Conservation (phyloP, 2,329 filamentous ascomycete species). For the Periconia macrospinosa region DNA sequence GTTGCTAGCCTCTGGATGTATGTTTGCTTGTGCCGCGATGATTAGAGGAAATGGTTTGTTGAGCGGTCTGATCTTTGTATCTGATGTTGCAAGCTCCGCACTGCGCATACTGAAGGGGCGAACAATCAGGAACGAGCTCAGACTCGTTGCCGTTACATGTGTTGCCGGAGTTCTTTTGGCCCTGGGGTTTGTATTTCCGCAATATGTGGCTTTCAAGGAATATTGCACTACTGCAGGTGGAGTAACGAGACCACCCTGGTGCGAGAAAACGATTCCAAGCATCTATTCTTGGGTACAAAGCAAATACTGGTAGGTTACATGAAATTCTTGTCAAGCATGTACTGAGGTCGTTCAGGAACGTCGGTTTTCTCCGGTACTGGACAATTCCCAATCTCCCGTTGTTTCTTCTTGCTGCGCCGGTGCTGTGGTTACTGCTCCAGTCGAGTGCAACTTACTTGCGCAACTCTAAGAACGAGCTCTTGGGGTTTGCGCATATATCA, state of each 20-base stretch:
- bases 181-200: slow-evolving; percentile 70
- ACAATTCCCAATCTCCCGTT: slow-evolving; percentile 81
- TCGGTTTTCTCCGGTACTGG: slow-evolving; percentile 90
- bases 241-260: slow-evolving; percentile 67
- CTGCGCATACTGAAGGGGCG: slow-evolving; percentile 39
- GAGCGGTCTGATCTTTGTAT: slow-evolving; percentile 75
- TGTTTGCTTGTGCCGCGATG: slow-evolving; percentile 72
- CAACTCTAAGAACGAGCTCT: slow-evolving; percentile 45
- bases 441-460: slow-evolving; percentile 55
- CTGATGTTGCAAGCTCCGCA: slow-evolving; percentile 42
- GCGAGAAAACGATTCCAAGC: slow-evolving; percentile 70
- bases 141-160: slow-evolving; percentile 61
- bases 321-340: neutral
- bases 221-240: slow-evolving; percentile 51
- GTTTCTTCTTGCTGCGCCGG: slow-evolving; percentile 80
- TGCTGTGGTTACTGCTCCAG: slow-evolving; percentile 67
- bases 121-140: slow-evolving; percentile 44
- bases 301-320: slow-evolving; percentile 77
- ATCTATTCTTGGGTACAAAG: slow-evolving; percentile 90
- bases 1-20: slow-evolving; percentile 64
- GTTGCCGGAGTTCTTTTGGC: slow-evolving; percentile 70
- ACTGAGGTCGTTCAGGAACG: slow-evolving; percentile 64
- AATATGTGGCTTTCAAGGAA: slow-evolving; percentile 70
- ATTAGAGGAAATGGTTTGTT: slow-evolving; percentile 87
- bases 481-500: neutral